Percentiles rank a stretch among this genome's conserved stretches.
These are phyloP conservation scores for Vitis labrusca DNA, from an alignment of 164 flowering plant species.

Conservation along the genomic window DNA sequence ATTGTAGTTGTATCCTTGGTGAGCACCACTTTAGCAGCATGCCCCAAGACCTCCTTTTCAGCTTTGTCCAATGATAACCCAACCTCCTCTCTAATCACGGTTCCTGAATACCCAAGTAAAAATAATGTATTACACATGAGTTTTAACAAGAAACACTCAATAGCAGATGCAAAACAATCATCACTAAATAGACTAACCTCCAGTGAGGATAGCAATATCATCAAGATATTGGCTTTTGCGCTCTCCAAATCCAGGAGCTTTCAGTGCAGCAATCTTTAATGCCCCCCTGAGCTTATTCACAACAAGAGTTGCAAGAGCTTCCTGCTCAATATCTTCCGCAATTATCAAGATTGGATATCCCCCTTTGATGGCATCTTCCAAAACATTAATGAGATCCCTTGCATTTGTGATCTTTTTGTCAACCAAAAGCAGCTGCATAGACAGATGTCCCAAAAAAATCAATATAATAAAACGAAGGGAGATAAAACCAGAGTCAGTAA, in stretches of 20 bases:
- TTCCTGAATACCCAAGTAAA: constrained; percentile 39
- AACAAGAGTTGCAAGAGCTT: constrained; percentile 96
- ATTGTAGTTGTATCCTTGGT: constrained; percentile 88
- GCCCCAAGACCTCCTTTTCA: constrained; percentile 80
- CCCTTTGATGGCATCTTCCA: constrained; percentile 89
- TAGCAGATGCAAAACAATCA: too few species aligned
- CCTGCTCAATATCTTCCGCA: constrained; percentile 98
- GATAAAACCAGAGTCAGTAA: too few species aligned
- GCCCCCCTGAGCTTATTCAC: constrained; percentile 95
- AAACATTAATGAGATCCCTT: constrained; percentile 74
- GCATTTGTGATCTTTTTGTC: constrained; percentile 96
- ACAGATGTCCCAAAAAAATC: neutral
- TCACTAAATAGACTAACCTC: constrained; percentile 44
- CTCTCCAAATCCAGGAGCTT: constrained; percentile 99
- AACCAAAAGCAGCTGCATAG: constrained; percentile 84
- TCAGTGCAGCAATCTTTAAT: constrained; percentile 91
- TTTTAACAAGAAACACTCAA: too few species aligned
- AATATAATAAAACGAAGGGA: too few species aligned
- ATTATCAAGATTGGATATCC: constrained; percentile 81
- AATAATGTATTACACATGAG: neutral
- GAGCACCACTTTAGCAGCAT: constrained; percentile 94
- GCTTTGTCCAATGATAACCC: constrained; percentile 92
- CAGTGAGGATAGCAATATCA: constrained; percentile 92
- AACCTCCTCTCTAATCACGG: constrained; percentile 93
- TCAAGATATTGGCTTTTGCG: constrained; percentile 95